Conservation (phyloP, 2,329 filamentous ascomycete species). For the Fusarium sacchari region DNA sequence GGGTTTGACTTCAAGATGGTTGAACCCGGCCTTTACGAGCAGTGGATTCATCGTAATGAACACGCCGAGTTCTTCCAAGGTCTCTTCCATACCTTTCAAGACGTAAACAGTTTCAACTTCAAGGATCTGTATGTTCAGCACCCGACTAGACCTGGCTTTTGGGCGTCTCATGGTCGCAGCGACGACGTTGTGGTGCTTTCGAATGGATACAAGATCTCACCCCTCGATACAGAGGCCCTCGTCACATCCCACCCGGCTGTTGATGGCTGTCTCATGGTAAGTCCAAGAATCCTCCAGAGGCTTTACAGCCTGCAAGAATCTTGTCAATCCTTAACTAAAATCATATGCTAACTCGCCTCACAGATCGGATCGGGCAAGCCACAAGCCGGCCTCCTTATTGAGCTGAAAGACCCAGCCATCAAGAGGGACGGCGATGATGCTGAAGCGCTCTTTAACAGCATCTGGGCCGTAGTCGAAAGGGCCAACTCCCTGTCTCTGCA, state of each 20-base stretch:
- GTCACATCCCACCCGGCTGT: conserved; percentile 42
- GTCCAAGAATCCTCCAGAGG: not conserved
- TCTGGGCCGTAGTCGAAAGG: conserved; percentile 56
- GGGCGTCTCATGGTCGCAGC: conserved; percentile 45
- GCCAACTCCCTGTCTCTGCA: conserved; percentile 54
- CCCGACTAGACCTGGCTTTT: conserved; percentile 41
- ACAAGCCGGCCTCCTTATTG: conserved; percentile 43
- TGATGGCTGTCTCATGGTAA: conserved; percentile 38
- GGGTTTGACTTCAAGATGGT: conserved; percentile 49
- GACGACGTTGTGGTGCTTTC: conserved; percentile 47
- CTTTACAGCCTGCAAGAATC: not conserved
- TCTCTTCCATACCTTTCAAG: conserved; percentile 48
- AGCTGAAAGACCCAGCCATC: conserved; percentile 36
- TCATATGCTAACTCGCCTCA: not conserved
- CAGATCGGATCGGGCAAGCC: conserved; percentile 35
- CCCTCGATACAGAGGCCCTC: conserved; percentile 44
- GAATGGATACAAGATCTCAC: conserved; percentile 47
- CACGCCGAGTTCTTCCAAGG: conserved; percentile 22
- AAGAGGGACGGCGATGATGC: conserved; percentile 27
- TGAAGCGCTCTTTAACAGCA: conserved; percentile 49
- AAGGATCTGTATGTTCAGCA: conserved; percentile 46
- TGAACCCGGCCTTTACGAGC: conserved; percentile 44
- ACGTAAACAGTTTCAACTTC: conserved; percentile 43
- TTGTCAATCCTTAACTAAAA: too few species aligned
- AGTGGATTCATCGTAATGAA: conserved; percentile 47